Evolutionary conservation across 768 basidiomycete genomes (phyloP).

Genomic region (Hygrophoropsis aurantiaca): DNA sequence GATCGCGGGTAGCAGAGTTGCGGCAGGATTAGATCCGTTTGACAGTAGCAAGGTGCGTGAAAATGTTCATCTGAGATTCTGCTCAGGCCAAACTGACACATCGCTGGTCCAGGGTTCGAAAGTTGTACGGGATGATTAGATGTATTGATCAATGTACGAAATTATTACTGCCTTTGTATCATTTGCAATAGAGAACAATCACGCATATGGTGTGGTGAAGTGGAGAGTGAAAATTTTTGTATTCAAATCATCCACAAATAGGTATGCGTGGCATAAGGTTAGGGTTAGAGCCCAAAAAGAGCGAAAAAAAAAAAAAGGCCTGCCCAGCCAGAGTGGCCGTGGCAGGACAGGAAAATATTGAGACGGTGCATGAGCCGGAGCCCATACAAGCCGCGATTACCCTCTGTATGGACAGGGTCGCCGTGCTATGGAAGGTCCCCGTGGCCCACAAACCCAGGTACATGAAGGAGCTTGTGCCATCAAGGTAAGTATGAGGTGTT

Average conservation of each 20-base stretch:
- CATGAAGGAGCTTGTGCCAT: constrained; percentile 52
- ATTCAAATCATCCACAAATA: not conserved
- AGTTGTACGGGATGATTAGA: constrained; percentile 23
- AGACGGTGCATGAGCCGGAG: constrained; percentile 72
- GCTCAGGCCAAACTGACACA: not conserved
- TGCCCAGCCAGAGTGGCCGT: constrained; percentile 62
- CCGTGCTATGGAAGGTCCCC: constrained; percentile 65
- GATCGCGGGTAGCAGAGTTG: constrained; percentile 73
- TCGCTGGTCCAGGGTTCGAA: constrained; percentile 10
- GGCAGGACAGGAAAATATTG: constrained; percentile 73
- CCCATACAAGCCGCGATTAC: constrained; percentile 59
- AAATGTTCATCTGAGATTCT: not conserved
- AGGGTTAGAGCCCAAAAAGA: constrained; percentile 38
- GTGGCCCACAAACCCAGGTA: constrained; percentile 52
- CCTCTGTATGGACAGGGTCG: constrained; percentile 69
- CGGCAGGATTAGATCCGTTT: constrained; percentile 62
- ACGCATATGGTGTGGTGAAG: no score
- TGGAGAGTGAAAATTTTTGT: no score
- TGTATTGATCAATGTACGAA: no score
- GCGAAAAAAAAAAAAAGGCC: constrained; percentile 46
- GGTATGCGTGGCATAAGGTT: constrained; percentile 36
- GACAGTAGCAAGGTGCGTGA: constrained; percentile 32
- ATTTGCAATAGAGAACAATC: no score
- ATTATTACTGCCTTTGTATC: no score
- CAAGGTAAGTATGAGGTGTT: constrained; percentile 57